phyloP scores from a whole-genome alignment of 768 basidiomycete species.

The Mycena haematopus region DNA sequence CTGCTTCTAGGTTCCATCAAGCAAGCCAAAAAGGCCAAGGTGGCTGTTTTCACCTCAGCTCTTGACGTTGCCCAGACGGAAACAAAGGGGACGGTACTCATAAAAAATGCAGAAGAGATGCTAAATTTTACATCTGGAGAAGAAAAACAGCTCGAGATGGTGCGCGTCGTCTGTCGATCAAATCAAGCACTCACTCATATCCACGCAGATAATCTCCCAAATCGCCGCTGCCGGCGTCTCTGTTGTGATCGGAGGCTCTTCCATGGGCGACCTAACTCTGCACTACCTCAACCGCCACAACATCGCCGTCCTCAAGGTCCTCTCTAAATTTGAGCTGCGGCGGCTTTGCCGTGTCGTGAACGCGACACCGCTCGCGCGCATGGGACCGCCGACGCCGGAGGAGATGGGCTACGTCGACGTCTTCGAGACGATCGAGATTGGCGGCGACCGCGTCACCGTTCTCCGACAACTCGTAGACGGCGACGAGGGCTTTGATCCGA shows the following conservation, averaged over 20 bases:
- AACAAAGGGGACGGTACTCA: slow-evolving; percentile 96
- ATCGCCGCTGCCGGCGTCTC: slow-evolving; percentile 95
- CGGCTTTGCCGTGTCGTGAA: slow-evolving; percentile 94
- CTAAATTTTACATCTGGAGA: slow-evolving; percentile 96
- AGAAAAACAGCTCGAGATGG: slow-evolving; percentile 96
- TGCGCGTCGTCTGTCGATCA: slow-evolving; percentile 31
- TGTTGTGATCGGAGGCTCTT: slow-evolving; percentile 91
- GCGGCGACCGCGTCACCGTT: slow-evolving; percentile 97
- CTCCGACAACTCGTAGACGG: slow-evolving; percentile 80
- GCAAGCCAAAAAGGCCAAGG: slow-evolving; percentile 86
- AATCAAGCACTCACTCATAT: background rate
- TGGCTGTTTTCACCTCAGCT: slow-evolving; percentile 93
- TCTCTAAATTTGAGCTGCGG: slow-evolving; percentile 97
- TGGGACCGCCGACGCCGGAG: slow-evolving; percentile 95
- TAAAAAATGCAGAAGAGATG: slow-evolving; percentile 96
- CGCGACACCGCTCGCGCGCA: slow-evolving; percentile 93
- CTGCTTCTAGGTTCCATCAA: slow-evolving; percentile 70
- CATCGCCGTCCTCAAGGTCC: slow-evolving; percentile 95
- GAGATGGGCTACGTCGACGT: slow-evolving; percentile 95
- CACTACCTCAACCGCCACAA: slow-evolving; percentile 95
- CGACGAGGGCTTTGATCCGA: slow-evolving; percentile 66
- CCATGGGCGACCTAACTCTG: slow-evolving; percentile 92
- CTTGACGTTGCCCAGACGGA: slow-evolving; percentile 96
- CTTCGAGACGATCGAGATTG: slow-evolving; percentile 95
- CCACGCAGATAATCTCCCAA: slow-evolving; percentile 89